These are phyloP conservation scores for Eucalyptus grandis DNA, from an alignment of 345 rosid species.

Conservation along the genomic window DNA sequence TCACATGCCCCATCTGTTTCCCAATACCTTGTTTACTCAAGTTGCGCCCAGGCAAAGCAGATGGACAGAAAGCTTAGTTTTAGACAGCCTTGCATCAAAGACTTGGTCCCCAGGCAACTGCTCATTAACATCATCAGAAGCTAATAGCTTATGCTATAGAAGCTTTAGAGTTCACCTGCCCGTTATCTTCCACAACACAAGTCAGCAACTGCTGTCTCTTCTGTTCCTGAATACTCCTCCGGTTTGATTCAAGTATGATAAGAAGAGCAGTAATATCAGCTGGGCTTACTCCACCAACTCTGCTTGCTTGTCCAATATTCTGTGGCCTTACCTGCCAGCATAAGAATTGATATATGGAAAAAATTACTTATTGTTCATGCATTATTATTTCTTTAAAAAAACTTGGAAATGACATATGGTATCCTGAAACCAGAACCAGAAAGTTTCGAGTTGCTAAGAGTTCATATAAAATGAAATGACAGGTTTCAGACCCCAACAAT, in stretches of 20 bases:
- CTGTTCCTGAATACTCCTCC: conserved; percentile 49
- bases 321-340: conserved; percentile 77
- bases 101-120: not conserved
- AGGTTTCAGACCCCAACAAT: not conserved
- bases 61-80: not conserved
- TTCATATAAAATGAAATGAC: not conserved
- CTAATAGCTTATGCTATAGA: not conserved
- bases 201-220: conserved; percentile 37
- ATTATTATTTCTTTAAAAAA: not conserved
- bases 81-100: not conserved
- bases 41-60: not conserved
- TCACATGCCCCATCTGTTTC: not conserved
- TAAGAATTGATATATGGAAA: not conserved
- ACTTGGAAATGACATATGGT: not conserved
- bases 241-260: conserved; percentile 65
- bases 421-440: not conserved
- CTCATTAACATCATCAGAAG: not conserved
- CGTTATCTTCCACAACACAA: conserved; percentile 18
- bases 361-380: not conserved
- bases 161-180: not conserved
- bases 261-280: conserved; percentile 92
- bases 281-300: conserved; percentile 95
- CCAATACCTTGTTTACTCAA: not conserved
- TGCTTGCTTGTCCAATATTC: conserved; percentile 76
- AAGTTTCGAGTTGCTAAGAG: not conserved